Evolutionary conservation across 805 yeast genomes (phyloP), one percentile per base, ranked within the genome.

Genomic region (Scheffersomyces amazonensis): DNA sequence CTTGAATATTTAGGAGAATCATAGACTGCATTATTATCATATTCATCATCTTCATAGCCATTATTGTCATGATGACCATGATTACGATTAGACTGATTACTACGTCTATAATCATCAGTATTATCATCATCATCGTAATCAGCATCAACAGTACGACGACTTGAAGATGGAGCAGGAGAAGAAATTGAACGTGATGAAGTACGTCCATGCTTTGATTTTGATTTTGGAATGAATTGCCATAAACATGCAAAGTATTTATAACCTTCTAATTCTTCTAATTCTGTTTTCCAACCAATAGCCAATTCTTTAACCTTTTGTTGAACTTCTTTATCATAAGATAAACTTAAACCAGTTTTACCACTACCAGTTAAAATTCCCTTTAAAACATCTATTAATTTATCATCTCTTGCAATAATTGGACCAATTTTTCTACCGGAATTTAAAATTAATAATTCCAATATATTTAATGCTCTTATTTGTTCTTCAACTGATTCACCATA

Each of bases 261-360:
- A 11, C 75, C 78, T 1, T 66, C 64, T 36, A 71, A 58, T 19
- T 71, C 80, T 4, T 52, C 54, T 49, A 79, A 75, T 43, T 81
- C 86, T 4, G 59, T 52, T 33, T 75, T 65, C 98, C 98, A 91
- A 5, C 79, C 77, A 16, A 69, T 42, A 8, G 86, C 80, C 55
- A 85, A 66, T 2, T 62, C 56, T 16, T 71, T 63, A 15, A 77
- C 70, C 42, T 70, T 69, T 44, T 67, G 66, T 44, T 73, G 69
- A 22, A 84, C 77, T 31, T 58, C 46, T 49, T 53, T 7, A 36
- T 60, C 57, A 44, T 62, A 69, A 60, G 58, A 47, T 62, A 66
- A 34, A 55, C 71, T 53, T 39, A 52, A 23, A 4, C 69, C 71
- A 5, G 66, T 55, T 16, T 43, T 47, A 31, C 61, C 71, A 32